Evolutionary conservation across 768 basidiomycete genomes (phyloP).

Genomic region (Amanita polypyramis): DNA sequence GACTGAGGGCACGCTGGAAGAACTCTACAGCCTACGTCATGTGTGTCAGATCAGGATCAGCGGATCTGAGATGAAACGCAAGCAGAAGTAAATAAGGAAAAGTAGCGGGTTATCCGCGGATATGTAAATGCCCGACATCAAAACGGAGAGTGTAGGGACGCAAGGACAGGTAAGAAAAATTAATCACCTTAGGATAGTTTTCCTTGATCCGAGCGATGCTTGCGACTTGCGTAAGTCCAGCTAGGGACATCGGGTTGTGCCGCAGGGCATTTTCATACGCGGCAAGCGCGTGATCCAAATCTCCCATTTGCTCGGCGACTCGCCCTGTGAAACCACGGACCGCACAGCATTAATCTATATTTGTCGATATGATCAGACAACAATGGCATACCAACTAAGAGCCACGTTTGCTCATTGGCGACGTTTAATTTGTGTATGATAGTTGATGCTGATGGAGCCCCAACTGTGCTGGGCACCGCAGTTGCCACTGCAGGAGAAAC

Average conservation of each 20-base stretch:
- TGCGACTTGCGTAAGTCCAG: slow-evolving; percentile 88
- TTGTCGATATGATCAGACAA: slow-evolving; percentile 8
- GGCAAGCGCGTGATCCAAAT: slow-evolving; percentile 83
- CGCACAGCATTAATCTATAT: slow-evolving; percentile 11
- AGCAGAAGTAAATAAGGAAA: slow-evolving; percentile 21
- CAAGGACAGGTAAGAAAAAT: slow-evolving; percentile 15
- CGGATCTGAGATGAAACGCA: slow-evolving; percentile 19
- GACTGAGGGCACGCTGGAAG: slow-evolving; percentile 83
- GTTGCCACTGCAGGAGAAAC: slow-evolving; percentile 36
- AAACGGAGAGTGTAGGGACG: slow-evolving; percentile 10
- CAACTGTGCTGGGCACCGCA: slow-evolving; percentile 22
- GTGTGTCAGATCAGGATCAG: slow-evolving; percentile 14
- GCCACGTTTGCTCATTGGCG: slow-evolving; percentile 94
- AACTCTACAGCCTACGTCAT: slow-evolving; percentile 86
- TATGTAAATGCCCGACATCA: slow-evolving; percentile 17
- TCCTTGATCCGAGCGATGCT: slow-evolving; percentile 96
- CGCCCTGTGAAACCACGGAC: slow-evolving; percentile 48
- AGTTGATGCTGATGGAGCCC: slow-evolving; percentile 20
- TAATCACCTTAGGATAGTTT: slow-evolving; percentile 85
- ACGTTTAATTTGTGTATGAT: slow-evolving; percentile 69
- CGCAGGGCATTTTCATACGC: slow-evolving; percentile 94
- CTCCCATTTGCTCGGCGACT: slow-evolving; percentile 91
- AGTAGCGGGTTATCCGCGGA: slow-evolving; percentile 27
- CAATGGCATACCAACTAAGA: slow-evolving; percentile 64
- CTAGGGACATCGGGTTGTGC: slow-evolving; percentile 87